Percentiles rank a stretch among this genome's conserved stretches.
These are phyloP conservation scores for Artemisia argyi DNA, from an alignment of 129 eudicot species.

Conservation along the genomic window DNA sequence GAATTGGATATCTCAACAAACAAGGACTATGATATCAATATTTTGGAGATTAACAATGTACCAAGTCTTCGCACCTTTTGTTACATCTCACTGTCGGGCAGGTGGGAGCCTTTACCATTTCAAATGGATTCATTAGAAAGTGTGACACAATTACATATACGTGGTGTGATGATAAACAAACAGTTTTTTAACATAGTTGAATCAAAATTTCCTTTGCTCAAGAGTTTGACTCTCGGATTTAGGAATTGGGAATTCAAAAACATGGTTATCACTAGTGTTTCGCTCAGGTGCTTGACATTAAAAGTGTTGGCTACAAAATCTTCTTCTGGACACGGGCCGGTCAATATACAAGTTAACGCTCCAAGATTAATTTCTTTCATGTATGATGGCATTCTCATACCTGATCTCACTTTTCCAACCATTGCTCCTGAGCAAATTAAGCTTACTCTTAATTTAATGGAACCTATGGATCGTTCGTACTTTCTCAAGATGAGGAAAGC, in stretches of 20 bases:
- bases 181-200: background rate
- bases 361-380: background rate
- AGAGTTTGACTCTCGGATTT: background rate
- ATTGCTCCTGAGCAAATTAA: background rate
- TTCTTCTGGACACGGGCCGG: background rate
- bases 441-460: background rate
- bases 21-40: no score
- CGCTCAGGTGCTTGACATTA: no score
- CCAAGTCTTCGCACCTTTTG: background rate
- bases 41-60: background rate
- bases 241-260: background rate
- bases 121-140: background rate
- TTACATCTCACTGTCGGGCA: background rate
- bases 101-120: background rate
- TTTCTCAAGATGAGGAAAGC: conserved; percentile 9
- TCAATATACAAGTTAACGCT: conserved; percentile 1
- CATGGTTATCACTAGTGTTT: background rate
- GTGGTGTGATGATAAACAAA: background rate
- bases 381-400: background rate
- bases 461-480: background rate
- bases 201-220: background rate
- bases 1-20: background rate
- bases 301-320: no score
- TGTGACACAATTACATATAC: background rate
- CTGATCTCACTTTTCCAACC: background rate